Evolutionary conservation across 2,329 filamentous ascomycete species (phyloP).

Genomic region (Calonectria pauciramosa): DNA sequence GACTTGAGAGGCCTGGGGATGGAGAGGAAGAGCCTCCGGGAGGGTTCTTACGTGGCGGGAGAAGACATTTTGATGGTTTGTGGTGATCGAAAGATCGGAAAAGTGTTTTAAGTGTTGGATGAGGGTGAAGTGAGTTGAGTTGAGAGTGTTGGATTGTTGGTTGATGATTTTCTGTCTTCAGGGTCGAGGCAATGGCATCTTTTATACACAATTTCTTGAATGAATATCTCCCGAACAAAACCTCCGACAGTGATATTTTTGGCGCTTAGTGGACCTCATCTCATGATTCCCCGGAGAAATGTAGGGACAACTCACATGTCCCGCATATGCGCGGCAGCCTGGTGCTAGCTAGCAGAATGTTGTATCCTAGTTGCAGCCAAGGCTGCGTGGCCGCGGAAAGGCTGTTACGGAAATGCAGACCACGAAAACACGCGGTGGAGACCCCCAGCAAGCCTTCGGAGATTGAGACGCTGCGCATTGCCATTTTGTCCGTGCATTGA

Average conservation of each 20-base stretch:
- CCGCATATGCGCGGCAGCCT: background rate
- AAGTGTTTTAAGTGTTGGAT: background rate
- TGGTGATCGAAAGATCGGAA: conserved; percentile 9
- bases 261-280: background rate
- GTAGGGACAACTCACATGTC: conserved; percentile 4
- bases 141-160: conserved; percentile 1
- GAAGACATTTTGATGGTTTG: conserved; percentile 10
- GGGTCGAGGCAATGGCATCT: background rate
- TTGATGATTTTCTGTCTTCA: conserved; percentile 4
- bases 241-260: background rate
- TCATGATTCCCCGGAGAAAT: conserved; percentile 4
- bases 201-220: background rate
- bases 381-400: background rate
- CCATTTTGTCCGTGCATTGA: background rate
- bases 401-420: background rate
- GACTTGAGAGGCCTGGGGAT: background rate
- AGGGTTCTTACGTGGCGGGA: conserved; percentile 9
- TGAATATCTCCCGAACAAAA: background rate
- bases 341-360: background rate
- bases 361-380: background rate
- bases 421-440: background rate
- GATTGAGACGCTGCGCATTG: conserved; percentile 3
- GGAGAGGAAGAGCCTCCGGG: background rate
- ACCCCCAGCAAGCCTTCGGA: background rate
- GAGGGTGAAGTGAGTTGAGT: conserved; percentile 5